These are phyloP conservation scores for Hygrophorus pudorinus DNA, from an alignment of 768 basidiomycete species.

Conservation along the genomic window DNA sequence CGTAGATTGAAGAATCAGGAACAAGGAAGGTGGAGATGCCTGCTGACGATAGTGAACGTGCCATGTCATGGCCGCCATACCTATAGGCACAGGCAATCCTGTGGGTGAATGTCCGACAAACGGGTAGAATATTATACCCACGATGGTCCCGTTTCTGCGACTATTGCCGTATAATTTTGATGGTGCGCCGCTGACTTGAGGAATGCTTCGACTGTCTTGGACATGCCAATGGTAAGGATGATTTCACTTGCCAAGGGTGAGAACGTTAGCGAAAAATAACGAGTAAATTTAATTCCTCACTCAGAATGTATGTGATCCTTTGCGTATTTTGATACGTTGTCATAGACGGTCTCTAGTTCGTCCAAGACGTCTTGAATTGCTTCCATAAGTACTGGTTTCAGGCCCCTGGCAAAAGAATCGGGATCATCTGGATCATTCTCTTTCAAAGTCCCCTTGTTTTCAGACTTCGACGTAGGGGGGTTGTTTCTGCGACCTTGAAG, in stretches of 20 bases:
- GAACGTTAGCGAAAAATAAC: not conserved
- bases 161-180: constrained; percentile 91
- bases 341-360: constrained; percentile 92
- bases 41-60: constrained; percentile 64
- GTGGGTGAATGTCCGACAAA: constrained; percentile 2
- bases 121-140: constrained; percentile 41
- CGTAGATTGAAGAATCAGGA: constrained; percentile 92
- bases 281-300: constrained; percentile 36
- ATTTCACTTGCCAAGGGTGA: constrained; percentile 60
- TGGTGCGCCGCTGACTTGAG: constrained; percentile 84
- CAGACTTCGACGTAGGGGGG: constrained; percentile 29
- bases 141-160: constrained; percentile 93
- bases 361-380: constrained; percentile 95
- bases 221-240: constrained; percentile 89
- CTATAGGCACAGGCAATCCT: constrained; percentile 25
- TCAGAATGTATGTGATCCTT: constrained; percentile 98
- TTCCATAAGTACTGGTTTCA: constrained; percentile 94
- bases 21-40: constrained; percentile 94
- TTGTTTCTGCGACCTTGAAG: constrained; percentile 53
- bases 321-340: constrained; percentile 88
- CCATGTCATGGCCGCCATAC: constrained; percentile 80
- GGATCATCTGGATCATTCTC: constrained; percentile 71
- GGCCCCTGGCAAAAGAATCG: constrained; percentile 61
- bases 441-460: constrained; percentile 46
- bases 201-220: constrained; percentile 89